phyloP scores from a whole-genome alignment of 768 basidiomycete species.

The Mycena alexandri region DNA sequence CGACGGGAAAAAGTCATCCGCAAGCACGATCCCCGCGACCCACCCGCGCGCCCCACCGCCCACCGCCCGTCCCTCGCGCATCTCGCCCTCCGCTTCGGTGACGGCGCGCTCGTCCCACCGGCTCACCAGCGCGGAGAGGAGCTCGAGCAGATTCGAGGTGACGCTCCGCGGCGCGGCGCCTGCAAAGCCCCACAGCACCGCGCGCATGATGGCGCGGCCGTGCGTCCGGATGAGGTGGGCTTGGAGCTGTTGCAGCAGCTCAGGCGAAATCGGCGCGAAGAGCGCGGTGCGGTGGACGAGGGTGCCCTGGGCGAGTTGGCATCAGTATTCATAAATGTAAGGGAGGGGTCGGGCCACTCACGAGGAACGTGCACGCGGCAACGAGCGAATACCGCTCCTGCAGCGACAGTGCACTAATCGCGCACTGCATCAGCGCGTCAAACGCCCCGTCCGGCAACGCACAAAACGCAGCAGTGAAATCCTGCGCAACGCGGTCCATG shows the following conservation, averaged over 20 bases:
- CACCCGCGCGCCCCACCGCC: slow-evolving; percentile 63
- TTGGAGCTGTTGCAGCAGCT: slow-evolving; percentile 57
- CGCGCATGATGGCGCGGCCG: slow-evolving; percentile 78
- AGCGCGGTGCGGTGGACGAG: slow-evolving; percentile 76
- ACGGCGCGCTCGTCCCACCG: slow-evolving; percentile 64
- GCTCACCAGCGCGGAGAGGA: slow-evolving; percentile 76
- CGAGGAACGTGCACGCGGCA: slow-evolving; percentile 85
- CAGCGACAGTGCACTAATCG: slow-evolving; percentile 72
- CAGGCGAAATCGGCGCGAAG: slow-evolving; percentile 69
- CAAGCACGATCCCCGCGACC: slow-evolving; percentile 79
- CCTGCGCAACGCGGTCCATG: slow-evolving; percentile 71
- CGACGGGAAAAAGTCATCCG: slow-evolving; percentile 81
- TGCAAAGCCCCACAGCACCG: slow-evolving; percentile 84
- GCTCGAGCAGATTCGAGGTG: slow-evolving; percentile 86
- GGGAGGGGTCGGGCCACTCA: slow-evolving; percentile 51
- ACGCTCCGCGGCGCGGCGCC: slow-evolving; percentile 87
- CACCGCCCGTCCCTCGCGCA: slow-evolving; percentile 42
- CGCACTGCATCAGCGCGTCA: slow-evolving; percentile 77
- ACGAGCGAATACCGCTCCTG: slow-evolving; percentile 91
- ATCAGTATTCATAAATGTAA: neutral
- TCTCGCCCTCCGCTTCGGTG: slow-evolving; percentile 44
- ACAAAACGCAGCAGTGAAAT: slow-evolving; percentile 73
- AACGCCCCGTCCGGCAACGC: slow-evolving; percentile 73
- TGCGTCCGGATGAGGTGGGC: slow-evolving; percentile 63
- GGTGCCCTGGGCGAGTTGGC: slow-evolving; percentile 58